Evolutionary conservation across 257 asterid species (phyloP).

Genomic region (Forsythia suspensa): DNA sequence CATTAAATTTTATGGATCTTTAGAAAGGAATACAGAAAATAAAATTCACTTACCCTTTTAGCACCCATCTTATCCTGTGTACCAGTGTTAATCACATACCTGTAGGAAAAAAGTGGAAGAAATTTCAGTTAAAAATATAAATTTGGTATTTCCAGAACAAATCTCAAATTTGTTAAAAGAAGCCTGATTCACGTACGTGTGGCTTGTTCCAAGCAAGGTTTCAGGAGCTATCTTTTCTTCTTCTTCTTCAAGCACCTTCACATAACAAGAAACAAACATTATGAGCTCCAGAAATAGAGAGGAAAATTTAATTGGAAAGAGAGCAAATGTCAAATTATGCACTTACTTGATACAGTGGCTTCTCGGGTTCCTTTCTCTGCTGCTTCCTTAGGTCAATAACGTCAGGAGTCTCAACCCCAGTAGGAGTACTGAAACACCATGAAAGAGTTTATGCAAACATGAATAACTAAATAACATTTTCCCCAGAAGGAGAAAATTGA

Average conservation of each 20-base stretch:
- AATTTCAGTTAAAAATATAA: constrained; percentile 1
- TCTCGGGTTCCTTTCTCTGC: constrained; percentile 96
- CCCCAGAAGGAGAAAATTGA: not conserved
- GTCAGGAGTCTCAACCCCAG: constrained; percentile 98
- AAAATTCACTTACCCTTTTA: constrained; percentile 61
- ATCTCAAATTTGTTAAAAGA: not conserved
- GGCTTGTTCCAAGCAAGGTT: constrained; percentile 77
- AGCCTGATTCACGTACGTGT: constrained; percentile 52
- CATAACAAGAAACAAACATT: constrained; percentile 10
- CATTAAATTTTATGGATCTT: too few relatives aligned
- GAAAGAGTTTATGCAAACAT: constrained; percentile 1
- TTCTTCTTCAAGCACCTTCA: constrained; percentile 86
- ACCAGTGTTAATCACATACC: constrained; percentile 83
- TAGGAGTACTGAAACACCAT: constrained; percentile 69
- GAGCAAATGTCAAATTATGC: not conserved
- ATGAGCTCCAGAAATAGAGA: constrained; percentile 1
- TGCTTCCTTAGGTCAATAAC: constrained; percentile 96
- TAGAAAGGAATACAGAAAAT: not conserved
- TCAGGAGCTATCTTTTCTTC: constrained; percentile 87
- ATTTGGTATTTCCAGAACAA: not conserved
- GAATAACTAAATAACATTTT: not conserved
- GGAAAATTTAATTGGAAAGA: not conserved
- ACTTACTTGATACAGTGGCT: constrained; percentile 84
- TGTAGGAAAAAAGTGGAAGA: constrained; percentile 26
- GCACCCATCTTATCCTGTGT: constrained; percentile 87